Evolutionary conservation across 257 asterid species (phyloP).

Genomic region (Capsicum chinense): DNA sequence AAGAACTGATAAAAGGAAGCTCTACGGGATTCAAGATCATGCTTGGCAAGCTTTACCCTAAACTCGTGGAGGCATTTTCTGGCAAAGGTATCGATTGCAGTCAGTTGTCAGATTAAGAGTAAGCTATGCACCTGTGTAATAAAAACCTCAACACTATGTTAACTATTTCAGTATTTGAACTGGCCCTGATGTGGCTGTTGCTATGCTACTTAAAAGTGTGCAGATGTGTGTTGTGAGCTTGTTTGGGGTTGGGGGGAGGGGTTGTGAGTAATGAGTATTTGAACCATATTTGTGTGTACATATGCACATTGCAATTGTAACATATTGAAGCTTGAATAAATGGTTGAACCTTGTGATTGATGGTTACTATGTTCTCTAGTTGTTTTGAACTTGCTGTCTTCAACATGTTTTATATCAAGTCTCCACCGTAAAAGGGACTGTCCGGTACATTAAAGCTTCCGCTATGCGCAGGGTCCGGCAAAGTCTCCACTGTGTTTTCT

Average conservation of each 20-base stretch:
- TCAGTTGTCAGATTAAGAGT: conserved; percentile 39
- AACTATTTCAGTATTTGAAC: conserved; percentile 26
- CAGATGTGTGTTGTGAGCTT: conserved; percentile 2
- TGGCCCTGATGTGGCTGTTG: conserved; percentile 14
- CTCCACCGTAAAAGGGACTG: too few relatives aligned
- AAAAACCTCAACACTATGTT: conserved; percentile 22
- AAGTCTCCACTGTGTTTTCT: neutral
- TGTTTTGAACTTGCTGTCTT: neutral
- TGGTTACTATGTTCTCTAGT: neutral
- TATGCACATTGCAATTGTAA: conserved; percentile 23
- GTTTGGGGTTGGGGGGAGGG: neutral
- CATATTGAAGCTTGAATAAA: conserved; percentile 25
- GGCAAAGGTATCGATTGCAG: conserved; percentile 65
- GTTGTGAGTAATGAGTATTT: neutral
- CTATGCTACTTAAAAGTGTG: neutral
- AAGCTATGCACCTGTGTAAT: conserved; percentile 24
- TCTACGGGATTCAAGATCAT: conserved; percentile 88
- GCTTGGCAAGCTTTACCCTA: conserved; percentile 74
- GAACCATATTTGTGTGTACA: conserved; percentile 23
- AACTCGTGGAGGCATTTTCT: conserved; percentile 73
- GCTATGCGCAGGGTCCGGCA: too few relatives aligned
- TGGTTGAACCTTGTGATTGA: conserved; percentile 28
- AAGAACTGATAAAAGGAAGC: conserved; percentile 56
- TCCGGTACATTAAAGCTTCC: too few relatives aligned
- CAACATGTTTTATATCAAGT: neutral